These are phyloP conservation scores for Fraxinus nigra DNA, from an alignment of 305 asterid genomes.

Conservation along the genomic window DNA sequence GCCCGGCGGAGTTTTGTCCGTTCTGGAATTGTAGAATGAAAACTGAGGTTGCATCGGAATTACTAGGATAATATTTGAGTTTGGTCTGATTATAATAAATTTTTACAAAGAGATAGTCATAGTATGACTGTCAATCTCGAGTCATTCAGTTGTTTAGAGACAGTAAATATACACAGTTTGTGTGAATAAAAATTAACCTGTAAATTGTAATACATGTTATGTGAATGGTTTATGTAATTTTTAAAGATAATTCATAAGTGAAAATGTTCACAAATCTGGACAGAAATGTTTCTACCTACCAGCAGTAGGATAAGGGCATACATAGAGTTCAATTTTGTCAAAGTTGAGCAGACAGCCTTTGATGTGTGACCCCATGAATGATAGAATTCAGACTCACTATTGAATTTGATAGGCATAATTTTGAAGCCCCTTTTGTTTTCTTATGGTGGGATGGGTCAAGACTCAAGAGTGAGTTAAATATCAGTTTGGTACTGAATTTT, in stretches of 20 bases:
- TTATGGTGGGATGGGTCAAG: background rate
- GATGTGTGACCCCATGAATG: background rate
- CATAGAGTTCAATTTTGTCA: background rate
- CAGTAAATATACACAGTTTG: background rate
- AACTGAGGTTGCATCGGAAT: background rate
- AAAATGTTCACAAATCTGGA: background rate
- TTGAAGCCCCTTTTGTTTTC: background rate
- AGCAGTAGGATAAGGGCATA: background rate
- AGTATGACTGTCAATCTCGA: background rate
- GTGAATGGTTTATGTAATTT: background rate
- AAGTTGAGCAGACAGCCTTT: background rate
- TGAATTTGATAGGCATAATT: background rate
- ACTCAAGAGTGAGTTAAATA: background rate
- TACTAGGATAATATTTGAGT: background rate
- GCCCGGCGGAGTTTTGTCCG: background rate
- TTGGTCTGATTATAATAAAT: background rate
- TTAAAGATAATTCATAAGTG: background rate
- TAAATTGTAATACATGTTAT: background rate
- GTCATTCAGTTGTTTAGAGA: background rate
- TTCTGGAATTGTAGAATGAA: background rate
- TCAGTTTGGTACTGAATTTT: background rate
- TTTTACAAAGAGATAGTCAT: background rate
- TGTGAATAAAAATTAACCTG: background rate
- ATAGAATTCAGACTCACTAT: background rate
- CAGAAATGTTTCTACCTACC: background rate